Conservation (phyloP, 805 yeast genomes). For the Peterozyma xylosa region DNA sequence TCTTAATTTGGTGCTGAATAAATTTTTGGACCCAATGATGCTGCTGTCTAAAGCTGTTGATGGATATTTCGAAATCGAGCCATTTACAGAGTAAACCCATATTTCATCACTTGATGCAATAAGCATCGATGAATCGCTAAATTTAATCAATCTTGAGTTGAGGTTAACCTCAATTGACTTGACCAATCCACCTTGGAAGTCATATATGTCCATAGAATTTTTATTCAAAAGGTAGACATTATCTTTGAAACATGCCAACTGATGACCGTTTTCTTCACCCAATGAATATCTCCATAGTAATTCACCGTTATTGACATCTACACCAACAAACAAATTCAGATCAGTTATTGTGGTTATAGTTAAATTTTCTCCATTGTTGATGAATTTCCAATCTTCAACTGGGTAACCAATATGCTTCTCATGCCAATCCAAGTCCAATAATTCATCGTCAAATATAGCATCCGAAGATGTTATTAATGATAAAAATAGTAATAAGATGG, state of each 20-base stretch:
- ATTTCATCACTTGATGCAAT: neutral
- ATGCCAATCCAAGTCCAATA: constrained; percentile 50
- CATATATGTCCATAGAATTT: neutral
- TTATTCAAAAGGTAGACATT: neutral
- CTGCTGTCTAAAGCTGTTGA: neutral
- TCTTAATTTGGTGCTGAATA: neutral
- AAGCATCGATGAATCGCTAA: neutral
- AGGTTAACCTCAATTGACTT: neutral
- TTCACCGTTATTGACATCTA: constrained; percentile 18
- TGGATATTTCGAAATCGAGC: neutral
- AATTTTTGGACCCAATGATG: neutral
- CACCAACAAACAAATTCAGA: constrained; percentile 17
- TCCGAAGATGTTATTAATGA: constrained; percentile 1
- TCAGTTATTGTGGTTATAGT: constrained; percentile 18
- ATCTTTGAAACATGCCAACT: neutral
- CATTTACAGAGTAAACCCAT: neutral
- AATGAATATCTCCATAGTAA: constrained; percentile 23
- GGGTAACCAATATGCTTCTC: constrained; percentile 32
- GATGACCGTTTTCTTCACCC: neutral
- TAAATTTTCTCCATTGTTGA: constrained; percentile 1
- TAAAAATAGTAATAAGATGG: constrained; percentile 4
- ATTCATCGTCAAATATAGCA: constrained; percentile 42
- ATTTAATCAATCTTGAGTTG: neutral
- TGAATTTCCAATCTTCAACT: constrained; percentile 15
- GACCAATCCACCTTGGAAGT: neutral